Conservation (phyloP, 768 basidiomycete genomes). For the Lentinula lateritia region DNA sequence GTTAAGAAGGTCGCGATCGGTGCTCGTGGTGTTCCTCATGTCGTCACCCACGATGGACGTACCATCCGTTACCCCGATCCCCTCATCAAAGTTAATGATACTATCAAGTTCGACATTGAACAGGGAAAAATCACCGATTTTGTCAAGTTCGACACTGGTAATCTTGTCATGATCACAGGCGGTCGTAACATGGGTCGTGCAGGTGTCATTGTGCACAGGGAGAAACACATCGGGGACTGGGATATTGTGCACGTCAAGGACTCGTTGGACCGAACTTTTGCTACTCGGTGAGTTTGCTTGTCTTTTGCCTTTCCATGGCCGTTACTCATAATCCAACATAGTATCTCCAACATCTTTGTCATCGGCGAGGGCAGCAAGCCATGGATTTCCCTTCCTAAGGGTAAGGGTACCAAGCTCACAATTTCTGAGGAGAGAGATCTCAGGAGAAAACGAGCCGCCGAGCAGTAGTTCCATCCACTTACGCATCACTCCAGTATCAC, state of each 20-base stretch:
- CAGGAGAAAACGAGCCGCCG: conserved; percentile 77
- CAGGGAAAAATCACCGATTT: conserved; percentile 90
- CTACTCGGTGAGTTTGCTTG: conserved; percentile 75
- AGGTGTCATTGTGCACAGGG: conserved; percentile 92
- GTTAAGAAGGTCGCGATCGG: conserved; percentile 91
- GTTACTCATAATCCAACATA: conserved; percentile 20
- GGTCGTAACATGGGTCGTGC: conserved; percentile 99
- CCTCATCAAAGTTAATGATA: conserved; percentile 91
- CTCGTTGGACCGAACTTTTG: conserved; percentile 90
- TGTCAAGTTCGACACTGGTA: conserved; percentile 95
- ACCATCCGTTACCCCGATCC: conserved; percentile 99
- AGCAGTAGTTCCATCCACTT: conserved; percentile 40
- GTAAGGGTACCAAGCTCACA: conserved; percentile 96
- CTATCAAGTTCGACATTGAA: conserved; percentile 94
- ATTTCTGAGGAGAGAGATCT: conserved; percentile 95
- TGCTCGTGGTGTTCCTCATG: conserved; percentile 88
- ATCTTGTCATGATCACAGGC: conserved; percentile 96
- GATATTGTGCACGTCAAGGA: conserved; percentile 99
- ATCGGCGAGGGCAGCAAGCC: conserved; percentile 95
- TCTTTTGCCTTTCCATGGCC: background rate
- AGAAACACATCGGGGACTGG: conserved; percentile 97
- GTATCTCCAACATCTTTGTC: conserved; percentile 96
- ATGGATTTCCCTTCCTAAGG: conserved; percentile 94
- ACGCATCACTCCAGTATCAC: background rate
- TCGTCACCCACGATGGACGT: conserved; percentile 98